Evolutionary conservation across 2,329 filamentous ascomycete genomes (phyloP), one percentile per base, ranked within the genome.

Genomic region (Aspergillus costaricaensis): DNA sequence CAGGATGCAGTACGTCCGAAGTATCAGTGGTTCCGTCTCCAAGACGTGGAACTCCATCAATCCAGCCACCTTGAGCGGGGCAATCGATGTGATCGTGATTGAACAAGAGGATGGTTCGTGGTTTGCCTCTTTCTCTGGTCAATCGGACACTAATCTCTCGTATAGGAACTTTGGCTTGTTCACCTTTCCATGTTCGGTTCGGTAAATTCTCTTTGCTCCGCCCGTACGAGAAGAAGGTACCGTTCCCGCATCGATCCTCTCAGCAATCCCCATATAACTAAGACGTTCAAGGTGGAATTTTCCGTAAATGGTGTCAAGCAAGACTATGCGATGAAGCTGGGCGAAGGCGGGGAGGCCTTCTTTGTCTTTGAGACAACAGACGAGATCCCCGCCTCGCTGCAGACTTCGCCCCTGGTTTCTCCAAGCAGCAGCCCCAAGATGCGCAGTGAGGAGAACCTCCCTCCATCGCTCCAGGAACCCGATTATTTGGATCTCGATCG

Each of bases 1-100:
- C 70, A 73, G 82, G 76, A 98, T 98, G 95, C 93, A 98, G 84
- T 98, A 98, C 90, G 93, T 98, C 68, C 87, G 95, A 69, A 96
- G 93, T 73, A 86, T 98, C 70, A 95, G 92, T 78, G 93, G 93
- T 76, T 96, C 92, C 55, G 94, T 99, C 71, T 96, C 93, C 70
- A 97, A 95, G 81, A 94, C 95, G 77, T 99, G 95, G 95, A 99
- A 99, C 79, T 97, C 93, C 25, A 96, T 99, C 83, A 99, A 99
- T 78, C 95, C 95, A 54, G 92, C 95, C 48, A 99, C 95, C 12
- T 86, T 99, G 59, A 96, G 92, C 80, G 95, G 95, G 73, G 95
- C 95, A 73, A 98, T 99, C 80, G 95, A 99, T 83, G 94, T 98
- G 69, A 96, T 99, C 68, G 94, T 99, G 58, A 92, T 99, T 61